phyloP scores from a whole-genome alignment of 73 alveolate species.

The Symbiodinium natans region DNA sequence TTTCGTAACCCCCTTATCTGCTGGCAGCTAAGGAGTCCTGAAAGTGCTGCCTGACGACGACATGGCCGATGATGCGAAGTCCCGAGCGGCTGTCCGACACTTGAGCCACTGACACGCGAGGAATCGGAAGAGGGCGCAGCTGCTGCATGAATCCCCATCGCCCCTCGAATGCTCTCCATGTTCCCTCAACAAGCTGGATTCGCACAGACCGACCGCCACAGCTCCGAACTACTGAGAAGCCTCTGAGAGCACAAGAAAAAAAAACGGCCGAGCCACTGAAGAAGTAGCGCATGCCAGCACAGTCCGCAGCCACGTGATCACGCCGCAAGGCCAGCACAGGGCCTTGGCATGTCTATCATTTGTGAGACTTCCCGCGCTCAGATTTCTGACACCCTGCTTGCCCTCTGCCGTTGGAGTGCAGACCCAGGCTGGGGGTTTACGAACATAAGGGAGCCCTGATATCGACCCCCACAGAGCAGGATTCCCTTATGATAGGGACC shows the following conservation, averaged over 20 bases:
- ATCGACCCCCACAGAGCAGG: background rate
- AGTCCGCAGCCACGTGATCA: slow-evolving; percentile 52
- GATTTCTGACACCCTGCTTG: background rate
- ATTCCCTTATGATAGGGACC: too few species aligned
- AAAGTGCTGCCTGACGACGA: background rate
- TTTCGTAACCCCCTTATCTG: too few species aligned
- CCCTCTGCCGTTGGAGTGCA: too few species aligned
- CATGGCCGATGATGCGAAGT: background rate
- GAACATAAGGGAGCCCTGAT: too few species aligned
- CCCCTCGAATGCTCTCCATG: too few species aligned
- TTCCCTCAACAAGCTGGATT: too few species aligned
- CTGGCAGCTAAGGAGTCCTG: background rate
- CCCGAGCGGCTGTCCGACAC: background rate
- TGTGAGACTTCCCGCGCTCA: background rate
- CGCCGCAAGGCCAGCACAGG: slow-evolving; percentile 74
- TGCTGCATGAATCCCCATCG: too few species aligned
- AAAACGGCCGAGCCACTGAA: slow-evolving; percentile 24
- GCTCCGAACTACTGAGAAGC: too few species aligned
- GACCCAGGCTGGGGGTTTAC: too few species aligned
- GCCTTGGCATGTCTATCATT: background rate
- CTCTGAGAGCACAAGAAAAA: too few species aligned
- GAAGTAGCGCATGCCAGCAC: slow-evolving; percentile 86
- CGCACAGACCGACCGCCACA: too few species aligned
- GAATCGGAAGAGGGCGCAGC: too few species aligned
- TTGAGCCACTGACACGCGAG: background rate